Evolutionary conservation across 306 rosid species (phyloP).

Genomic region (Spatholobus suberectus): DNA sequence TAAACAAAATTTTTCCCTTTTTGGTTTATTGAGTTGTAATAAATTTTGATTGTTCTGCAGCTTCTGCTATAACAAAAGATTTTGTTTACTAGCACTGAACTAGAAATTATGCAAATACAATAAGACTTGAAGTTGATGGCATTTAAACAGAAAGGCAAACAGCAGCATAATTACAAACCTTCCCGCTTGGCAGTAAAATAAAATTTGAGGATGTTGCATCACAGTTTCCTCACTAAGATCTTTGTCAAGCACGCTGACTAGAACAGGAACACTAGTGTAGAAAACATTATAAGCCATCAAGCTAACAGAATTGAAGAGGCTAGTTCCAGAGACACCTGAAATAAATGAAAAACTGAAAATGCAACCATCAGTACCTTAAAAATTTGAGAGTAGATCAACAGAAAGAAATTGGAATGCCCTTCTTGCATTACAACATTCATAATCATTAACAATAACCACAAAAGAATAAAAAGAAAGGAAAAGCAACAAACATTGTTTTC

Average conservation of each 20-base stretch:
- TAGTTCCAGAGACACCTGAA: conserved; percentile 99
- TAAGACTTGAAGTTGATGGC: not conserved
- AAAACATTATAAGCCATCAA: conserved; percentile 99
- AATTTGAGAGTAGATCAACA: not conserved
- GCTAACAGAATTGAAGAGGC: conserved; percentile 98
- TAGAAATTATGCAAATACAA: not conserved
- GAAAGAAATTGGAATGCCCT: conserved; percentile 29
- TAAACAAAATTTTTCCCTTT: conserved; percentile 17
- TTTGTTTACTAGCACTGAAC: not conserved
- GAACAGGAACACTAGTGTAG: conserved; percentile 97
- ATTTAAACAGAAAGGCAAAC: conserved; percentile 25
- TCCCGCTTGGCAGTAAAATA: conserved; percentile 99
- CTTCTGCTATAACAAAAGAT: not conserved
- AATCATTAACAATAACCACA: conserved; percentile 15
- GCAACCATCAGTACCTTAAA: conserved; percentile 55
- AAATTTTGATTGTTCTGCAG: conserved; percentile 31
- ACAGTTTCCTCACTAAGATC: conserved; percentile 97
- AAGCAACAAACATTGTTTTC: conserved; percentile 8
- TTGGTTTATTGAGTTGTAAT: conserved; percentile 11
- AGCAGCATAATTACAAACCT: conserved; percentile 61
- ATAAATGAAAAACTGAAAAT: conserved; percentile 90
- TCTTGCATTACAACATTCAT: conserved; percentile 11
- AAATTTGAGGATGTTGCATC: conserved; percentile 98
- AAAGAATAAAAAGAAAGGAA: conserved; percentile 11
- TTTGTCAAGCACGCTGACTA: conserved; percentile 94